Conservation (phyloP, 176 grass and related monocot species). For the Lolium perenne region DNA sequence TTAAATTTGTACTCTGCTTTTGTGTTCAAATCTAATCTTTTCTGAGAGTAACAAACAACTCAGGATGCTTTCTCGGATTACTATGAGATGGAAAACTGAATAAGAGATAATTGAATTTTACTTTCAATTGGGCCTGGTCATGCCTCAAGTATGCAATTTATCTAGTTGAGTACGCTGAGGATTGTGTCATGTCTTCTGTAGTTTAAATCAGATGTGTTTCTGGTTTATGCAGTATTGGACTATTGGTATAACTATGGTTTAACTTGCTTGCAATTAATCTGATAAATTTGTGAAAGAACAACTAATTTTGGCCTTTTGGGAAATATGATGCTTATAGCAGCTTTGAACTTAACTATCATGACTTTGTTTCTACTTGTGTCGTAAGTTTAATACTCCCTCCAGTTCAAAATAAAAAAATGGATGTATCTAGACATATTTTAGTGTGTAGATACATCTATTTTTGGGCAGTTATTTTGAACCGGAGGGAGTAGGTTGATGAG, state of each 20-base stretch:
- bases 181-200: neutral
- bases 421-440: no score
- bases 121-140: neutral
- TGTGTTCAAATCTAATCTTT: neutral
- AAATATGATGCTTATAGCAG: neutral
- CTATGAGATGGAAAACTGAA: neutral
- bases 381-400: neutral
- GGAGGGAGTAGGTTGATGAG: no score
- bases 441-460: no score
- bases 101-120: neutral
- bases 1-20: neutral
- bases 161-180: neutral
- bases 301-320: neutral
- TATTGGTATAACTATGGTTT: neutral
- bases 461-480: no score
- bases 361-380: neutral
- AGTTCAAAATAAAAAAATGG: no score
- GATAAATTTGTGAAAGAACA: neutral
- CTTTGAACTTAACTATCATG: neutral
- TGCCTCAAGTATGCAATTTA: neutral
- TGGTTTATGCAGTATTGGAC: neutral
- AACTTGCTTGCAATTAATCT: neutral
- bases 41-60: neutral
- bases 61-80: neutral
- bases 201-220: slow-evolving; percentile 3